Percentiles rank a stretch among this genome's conserved stretches.
Evolutionary conservation across 1,284 basidiomycete genomes (phyloP).

Genomic region (Macrocybe sp.): DNA sequence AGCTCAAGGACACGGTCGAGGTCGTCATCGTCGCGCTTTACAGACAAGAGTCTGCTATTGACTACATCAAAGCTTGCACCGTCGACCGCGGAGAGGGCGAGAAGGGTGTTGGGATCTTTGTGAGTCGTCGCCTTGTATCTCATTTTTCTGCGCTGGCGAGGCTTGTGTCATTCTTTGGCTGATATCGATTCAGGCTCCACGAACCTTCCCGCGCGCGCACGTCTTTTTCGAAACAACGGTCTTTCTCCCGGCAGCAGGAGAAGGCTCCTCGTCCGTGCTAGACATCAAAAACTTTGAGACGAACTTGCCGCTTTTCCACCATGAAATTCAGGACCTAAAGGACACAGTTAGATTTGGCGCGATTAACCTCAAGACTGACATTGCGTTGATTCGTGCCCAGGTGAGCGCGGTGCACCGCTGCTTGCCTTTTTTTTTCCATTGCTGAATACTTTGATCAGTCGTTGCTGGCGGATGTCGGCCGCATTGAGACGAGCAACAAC

Average conservation of each 20-base stretch:
- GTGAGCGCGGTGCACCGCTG: background rate
- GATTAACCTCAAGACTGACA: constrained; percentile 18
- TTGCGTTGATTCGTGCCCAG: background rate
- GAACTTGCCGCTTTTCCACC: constrained; percentile 21
- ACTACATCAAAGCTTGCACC: constrained; percentile 32
- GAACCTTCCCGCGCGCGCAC: background rate
- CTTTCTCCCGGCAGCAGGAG: background rate
- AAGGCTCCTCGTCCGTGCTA: constrained; percentile 11
- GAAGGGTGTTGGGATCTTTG: constrained; percentile 39
- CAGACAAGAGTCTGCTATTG: constrained; percentile 16
- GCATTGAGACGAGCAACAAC: constrained; percentile 25
- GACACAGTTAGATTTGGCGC: constrained; percentile 20
- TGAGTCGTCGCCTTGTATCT: constrained; percentile 18
- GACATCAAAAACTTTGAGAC: constrained; percentile 24
- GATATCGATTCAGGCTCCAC: background rate
- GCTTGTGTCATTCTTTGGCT: background rate
- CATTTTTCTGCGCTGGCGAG: background rate
- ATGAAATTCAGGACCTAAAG: constrained; percentile 23
- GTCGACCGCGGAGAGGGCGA: constrained; percentile 22
- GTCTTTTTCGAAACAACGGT: background rate
- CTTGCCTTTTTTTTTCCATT: background rate
- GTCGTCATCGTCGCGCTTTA: constrained; percentile 32
- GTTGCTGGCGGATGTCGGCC: constrained; percentile 7
- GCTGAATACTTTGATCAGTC: background rate
- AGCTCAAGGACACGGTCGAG: constrained; percentile 21